Evolutionary conservation across 225 moss, liverwort and hornwort genomes (phyloP), one percentile per base, ranked within the genome.

Genomic region (Physcomitrellopsis africana): DNA sequence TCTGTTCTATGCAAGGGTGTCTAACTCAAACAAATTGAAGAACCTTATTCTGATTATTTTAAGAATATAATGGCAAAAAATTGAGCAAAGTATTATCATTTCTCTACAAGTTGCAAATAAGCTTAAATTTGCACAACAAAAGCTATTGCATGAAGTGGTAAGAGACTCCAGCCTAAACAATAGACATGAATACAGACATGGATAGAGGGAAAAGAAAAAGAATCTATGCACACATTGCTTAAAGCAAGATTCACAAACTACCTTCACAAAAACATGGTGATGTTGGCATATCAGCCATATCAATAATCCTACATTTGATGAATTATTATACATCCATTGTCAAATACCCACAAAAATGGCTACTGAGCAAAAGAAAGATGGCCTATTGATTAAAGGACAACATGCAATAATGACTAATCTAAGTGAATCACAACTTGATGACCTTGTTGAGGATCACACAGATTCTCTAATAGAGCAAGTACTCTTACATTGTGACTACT

Each of bases 391-490:
- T 16, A 48, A 80, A 10, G 97, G 97, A 11, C 83, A 86, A 26
- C 81, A 75, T 52, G 91, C 93, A 0, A 86, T 90, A 45, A 99
- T 99, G 97, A 94, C 93, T 3, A 99, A 99, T 61, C 58, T 99
- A 63, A 99, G 97, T 66, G 97, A 99, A 60, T 86, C 94, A n/a
- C 94, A 92, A 67, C 70, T 99, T 42, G 84, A 84, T 18, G 82
- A 83, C 0, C 79, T 90, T 26, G 85, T 92, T 56, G 75, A 86
- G 60, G 73, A 54, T 44, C 78, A 93, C 75, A 91, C 94, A 14
- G 77, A 60, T 44, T 93, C 91, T 16, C 63, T 99, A 26, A 83
- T 99, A 17, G 87, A 90, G 97, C 81, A 74, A 73, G 74, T 19
- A 5, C 42, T 59, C 29, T 47, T 4, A 41, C 23, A 54, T 73